Percentiles rank a stretch among this genome's conserved stretches.
phyloP scores from a whole-genome alignment of 495 filamentous ascomycete genomes.

The Penicillium coffeae region DNA sequence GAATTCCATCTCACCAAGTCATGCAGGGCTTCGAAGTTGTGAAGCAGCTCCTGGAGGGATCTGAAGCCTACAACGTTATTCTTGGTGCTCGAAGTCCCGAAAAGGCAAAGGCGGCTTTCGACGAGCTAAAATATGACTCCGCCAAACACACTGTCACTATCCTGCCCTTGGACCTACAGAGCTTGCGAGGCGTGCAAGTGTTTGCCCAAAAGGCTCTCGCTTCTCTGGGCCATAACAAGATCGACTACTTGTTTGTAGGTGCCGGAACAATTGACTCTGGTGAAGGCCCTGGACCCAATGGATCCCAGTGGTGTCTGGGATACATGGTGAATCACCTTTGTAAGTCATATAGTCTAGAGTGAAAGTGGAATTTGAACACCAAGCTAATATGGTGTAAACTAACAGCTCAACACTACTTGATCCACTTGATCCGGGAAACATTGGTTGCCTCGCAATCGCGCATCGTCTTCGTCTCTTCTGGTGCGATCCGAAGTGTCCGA shows the following conservation, averaged over 20 bases:
- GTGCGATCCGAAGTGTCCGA: conserved; percentile 24
- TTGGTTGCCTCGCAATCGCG: conserved; percentile 21
- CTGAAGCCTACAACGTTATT: conserved; percentile 25
- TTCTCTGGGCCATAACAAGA: conserved; percentile 11
- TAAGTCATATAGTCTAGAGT: too few relatives aligned
- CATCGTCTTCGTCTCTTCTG: conserved; percentile 28
- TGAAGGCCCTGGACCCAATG: conserved; percentile 21
- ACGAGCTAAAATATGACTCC: conserved; percentile 19
- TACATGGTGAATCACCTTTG: conserved; percentile 28
- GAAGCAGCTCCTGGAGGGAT: conserved; percentile 24
- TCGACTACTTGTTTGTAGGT: conserved; percentile 21
- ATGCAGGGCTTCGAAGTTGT: conserved; percentile 27
- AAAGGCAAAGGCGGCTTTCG: conserved; percentile 17
- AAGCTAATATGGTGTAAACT: background rate
- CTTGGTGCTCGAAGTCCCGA: conserved; percentile 23
- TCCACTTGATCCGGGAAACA: conserved; percentile 22
- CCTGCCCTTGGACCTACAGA: conserved; percentile 21
- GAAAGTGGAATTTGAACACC: too few relatives aligned
- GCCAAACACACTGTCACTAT: conserved; percentile 18
- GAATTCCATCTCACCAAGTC: conserved; percentile 1
- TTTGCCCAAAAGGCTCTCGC: conserved; percentile 21
- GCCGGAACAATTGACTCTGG: conserved; percentile 20
- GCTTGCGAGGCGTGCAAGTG: conserved; percentile 22
- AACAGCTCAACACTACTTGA: conserved; percentile 28
- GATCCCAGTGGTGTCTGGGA: conserved; percentile 24